Percentiles rank a stretch among this genome's conserved stretches.
These are phyloP conservation scores for Mycena latifolia DNA, from an alignment of 768 basidiomycete genomes.

Conservation along the genomic window DNA sequence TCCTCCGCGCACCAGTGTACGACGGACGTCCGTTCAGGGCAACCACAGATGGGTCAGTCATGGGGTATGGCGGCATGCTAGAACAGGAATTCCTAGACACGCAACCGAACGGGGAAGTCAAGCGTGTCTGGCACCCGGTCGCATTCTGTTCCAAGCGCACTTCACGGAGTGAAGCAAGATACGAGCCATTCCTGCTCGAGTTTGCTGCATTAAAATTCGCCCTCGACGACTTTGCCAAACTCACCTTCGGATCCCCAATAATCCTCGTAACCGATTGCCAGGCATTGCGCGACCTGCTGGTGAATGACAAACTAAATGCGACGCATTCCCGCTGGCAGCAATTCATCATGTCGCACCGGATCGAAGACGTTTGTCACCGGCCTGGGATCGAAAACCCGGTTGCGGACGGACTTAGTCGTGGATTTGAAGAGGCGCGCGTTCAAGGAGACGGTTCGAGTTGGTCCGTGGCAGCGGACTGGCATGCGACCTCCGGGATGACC, in stretches of 20 bases:
- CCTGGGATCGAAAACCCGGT: too few relatives aligned
- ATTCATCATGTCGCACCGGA: too few relatives aligned
- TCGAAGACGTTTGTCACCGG: too few relatives aligned
- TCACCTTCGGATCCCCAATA: slow-evolving; percentile 40
- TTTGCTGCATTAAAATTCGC: slow-evolving; percentile 39
- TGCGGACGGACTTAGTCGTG: slow-evolving; percentile 39
- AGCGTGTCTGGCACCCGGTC: slow-evolving; percentile 40
- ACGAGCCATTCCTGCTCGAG: slow-evolving; percentile 46
- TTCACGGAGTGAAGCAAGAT: slow-evolving; percentile 43
- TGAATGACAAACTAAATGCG: slow-evolving; percentile 32
- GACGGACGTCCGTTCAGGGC: slow-evolving; percentile 43
- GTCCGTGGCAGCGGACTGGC: slow-evolving; percentile 42
- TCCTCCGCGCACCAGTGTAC: slow-evolving; percentile 32
- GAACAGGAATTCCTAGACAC: slow-evolving; percentile 33
- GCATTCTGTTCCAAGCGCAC: slow-evolving; percentile 49
- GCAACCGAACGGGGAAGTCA: slow-evolving; percentile 24
- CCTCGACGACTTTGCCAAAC: slow-evolving; percentile 36
- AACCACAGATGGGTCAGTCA: slow-evolving; percentile 42
- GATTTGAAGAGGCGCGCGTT: too few relatives aligned
- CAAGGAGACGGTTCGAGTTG: slow-evolving; percentile 21
- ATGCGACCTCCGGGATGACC: slow-evolving; percentile 28
- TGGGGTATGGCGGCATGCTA: slow-evolving; percentile 42
- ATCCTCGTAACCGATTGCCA: slow-evolving; percentile 15
- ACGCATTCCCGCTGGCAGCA: slow-evolving; percentile 38
- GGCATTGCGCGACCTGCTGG: slow-evolving; percentile 39